Evolutionary conservation across 345 rosid species (phyloP).

Genomic region (Citrus cavaleriei): DNA sequence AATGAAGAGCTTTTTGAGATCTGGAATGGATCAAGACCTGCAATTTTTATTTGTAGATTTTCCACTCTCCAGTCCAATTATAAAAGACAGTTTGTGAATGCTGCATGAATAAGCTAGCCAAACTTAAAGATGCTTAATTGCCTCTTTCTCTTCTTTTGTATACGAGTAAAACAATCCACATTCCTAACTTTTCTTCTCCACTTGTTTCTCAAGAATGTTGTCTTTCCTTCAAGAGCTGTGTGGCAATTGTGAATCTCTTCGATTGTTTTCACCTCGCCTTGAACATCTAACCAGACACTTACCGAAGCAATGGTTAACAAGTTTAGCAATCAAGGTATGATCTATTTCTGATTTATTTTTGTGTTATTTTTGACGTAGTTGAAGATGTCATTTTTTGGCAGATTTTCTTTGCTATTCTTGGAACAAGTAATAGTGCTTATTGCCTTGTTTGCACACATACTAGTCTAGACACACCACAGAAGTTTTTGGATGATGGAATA

Average conservation of each 20-base stretch:
- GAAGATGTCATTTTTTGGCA: not conserved
- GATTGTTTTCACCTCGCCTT: conserved; percentile 82
- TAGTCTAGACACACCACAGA: not conserved
- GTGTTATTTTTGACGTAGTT: not conserved
- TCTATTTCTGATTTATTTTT: not conserved
- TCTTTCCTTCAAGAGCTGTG: conserved; percentile 89
- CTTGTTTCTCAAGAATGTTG: conserved; percentile 49
- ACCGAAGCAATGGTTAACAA: conserved; percentile 86
- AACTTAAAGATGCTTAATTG: no score
- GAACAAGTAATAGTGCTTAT: not conserved
- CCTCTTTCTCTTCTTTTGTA: no score
- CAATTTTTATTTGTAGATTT: not conserved
- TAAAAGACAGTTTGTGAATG: not conserved
- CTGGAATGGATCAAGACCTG: no score
- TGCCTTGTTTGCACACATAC: not conserved
- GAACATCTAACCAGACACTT: conserved; percentile 32
- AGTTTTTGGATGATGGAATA: not conserved
- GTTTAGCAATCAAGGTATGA: conserved; percentile 74
- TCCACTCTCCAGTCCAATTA: not conserved
- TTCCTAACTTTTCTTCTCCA: no score
- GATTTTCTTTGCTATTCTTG: not conserved
- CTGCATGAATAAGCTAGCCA: not conserved
- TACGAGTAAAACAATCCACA: not conserved
- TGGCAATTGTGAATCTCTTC: conserved; percentile 81
- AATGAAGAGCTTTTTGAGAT: no score